Evolutionary conservation across 176 grass and related monocot species (phyloP).

Genomic region (Cenchrus purpureus): DNA sequence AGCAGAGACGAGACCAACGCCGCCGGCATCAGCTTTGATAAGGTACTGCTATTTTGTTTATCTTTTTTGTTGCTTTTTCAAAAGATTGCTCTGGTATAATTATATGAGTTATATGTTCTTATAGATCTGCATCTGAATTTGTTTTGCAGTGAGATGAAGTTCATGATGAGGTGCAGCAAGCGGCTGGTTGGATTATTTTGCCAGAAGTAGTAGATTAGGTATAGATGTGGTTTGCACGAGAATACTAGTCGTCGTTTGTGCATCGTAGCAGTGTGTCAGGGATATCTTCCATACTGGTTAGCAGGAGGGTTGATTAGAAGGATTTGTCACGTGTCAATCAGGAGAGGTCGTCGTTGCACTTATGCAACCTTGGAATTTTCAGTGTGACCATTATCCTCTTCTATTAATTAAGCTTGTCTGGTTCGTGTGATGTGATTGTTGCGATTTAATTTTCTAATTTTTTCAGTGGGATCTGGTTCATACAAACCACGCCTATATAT

Average conservation of each 20-base stretch:
- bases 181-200: not conserved
- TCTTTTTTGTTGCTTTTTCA: not conserved
- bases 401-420: not conserved
- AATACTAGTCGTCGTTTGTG: not conserved
- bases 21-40: not conserved
- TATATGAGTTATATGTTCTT: not conserved
- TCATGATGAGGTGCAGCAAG: not conserved
- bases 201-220: not conserved
- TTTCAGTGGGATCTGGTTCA: not conserved
- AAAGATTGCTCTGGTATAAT: not conserved
- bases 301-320: not conserved
- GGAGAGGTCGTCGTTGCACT: not conserved
- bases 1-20: not conserved
- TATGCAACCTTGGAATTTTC: not conserved
- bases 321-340: not conserved
- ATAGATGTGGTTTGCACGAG: not conserved
- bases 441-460: not conserved
- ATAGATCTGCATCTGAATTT: not conserved
- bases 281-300: not conserved
- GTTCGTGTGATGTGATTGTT: not conserved
- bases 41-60: not conserved
- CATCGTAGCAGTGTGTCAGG: not conserved
- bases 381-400: not conserved
- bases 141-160: not conserved
- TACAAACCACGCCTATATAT: not conserved